A percentile compares a stretch with the other conserved stretches of the same genome.
phyloP scores from a whole-genome alignment of 305 asterid genomes.

The Coffea humblotiana region DNA sequence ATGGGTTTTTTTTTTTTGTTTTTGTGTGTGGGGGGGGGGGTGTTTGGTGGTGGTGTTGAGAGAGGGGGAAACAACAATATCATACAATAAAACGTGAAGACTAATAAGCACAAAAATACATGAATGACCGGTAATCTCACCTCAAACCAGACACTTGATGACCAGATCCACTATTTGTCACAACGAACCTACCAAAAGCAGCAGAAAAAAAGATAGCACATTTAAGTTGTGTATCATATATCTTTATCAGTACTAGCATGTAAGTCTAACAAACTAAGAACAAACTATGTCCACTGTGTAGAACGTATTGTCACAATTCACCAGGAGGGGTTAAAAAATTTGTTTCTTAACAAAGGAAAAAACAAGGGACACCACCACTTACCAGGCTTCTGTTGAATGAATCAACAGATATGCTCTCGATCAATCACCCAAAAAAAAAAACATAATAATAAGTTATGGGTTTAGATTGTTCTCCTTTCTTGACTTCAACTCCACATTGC shows the following conservation, averaged over 20 bases:
- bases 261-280: not conserved
- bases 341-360: not conserved
- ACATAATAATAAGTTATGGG: no score
- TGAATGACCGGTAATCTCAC: constrained; percentile 34
- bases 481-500: not conserved
- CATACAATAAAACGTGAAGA: not conserved
- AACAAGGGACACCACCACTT: not conserved
- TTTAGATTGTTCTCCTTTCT: not conserved
- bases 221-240: not conserved
- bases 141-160: constrained; percentile 73
- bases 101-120: not conserved
- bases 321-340: not conserved
- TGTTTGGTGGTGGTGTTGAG: no score
- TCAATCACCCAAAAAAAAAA: not conserved
- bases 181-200: constrained; percentile 63
- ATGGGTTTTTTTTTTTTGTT: no score
- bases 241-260: not conserved
- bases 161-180: constrained; percentile 89
- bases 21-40: not conserved
- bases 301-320: not conserved
- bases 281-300: no score
- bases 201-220: constrained; percentile 16
- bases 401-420: not conserved
- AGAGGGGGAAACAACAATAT: not conserved
- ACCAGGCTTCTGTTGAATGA: not conserved